Base-by-base conservation (phyloP, 495 filamentous ascomycete species). In the Haplographium delicatum region DNA sequence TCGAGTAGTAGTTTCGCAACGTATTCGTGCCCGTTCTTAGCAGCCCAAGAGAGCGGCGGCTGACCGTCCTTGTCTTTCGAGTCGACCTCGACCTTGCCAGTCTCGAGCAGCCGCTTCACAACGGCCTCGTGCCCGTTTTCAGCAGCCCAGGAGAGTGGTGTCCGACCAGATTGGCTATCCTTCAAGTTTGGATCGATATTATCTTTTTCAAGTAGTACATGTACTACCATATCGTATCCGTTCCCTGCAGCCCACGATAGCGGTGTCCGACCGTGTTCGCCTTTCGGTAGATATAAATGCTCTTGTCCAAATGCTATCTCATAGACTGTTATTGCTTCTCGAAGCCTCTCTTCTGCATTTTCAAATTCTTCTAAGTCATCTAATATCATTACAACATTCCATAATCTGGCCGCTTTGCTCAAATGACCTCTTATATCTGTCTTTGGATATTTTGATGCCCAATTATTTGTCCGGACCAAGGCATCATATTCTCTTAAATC, bases 31-130 rank as follows among this genome's bases (percentile, higher is more conserved):
- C 35, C 47, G 11, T 6, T 27, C 40, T 43, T 18, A 23, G 51
- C 57, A 8, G 61, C 65, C 6, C 46, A 56, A 24, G 35, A 62
- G 7, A 67, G 39, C 24, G 60, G 33, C 15, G 47, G 39, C 18
- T 13, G 9, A 23, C 33, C 37, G 24, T 39, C 9, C 20, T 38
- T 20, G 41, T 65, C 51, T 23, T 56, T 44, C 7, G 48, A 48
- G 45, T 64, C 44, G 9, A 41, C 46, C 19, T 61, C 44, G 33
- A 33, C 43, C 20, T 42, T 23, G 8, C 34, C 33, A 5, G 19
- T 47, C 19, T 8, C 47, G 22, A 50, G 9, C 37, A 47, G 44
- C 19, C 3, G 44, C 16, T 47, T 47, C 3, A 47, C 27, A 4
- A 35, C 15, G 10, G 3, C 9, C 4, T 47, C 31, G 20, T 47